Percentiles rank a stretch among this genome's conserved stretches.
Conservation (phyloP, 352 stramenopile genomes). For the Globisporangium nunn region DNA sequence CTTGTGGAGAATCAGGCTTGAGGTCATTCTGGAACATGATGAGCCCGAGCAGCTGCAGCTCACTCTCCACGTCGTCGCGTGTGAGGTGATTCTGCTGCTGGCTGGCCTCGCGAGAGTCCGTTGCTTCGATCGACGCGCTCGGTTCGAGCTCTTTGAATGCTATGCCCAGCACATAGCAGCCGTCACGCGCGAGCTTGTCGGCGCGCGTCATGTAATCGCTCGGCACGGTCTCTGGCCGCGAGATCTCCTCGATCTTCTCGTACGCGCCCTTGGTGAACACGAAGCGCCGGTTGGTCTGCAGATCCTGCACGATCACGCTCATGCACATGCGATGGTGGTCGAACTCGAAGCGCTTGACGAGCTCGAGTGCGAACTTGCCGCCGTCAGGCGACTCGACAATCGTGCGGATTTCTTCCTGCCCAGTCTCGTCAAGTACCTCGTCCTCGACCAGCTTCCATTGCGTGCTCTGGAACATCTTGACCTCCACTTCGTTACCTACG, state of each 20-base stretch:
- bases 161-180: conserved; percentile 87
- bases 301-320: conserved; percentile 80
- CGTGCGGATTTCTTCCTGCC: conserved; percentile 10
- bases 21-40: conserved; percentile 89
- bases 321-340: conserved; percentile 89
- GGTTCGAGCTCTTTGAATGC: conserved; percentile 52
- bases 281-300: conserved; percentile 36
- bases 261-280: conserved; percentile 89
- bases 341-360: conserved; percentile 91
- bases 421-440: conserved; percentile 18
- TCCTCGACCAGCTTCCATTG: conserved; percentile 57
- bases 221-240: conserved; percentile 41
- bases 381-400: conserved; percentile 38
- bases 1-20: conserved; percentile 74
- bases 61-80: conserved; percentile 21
- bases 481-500: conserved; percentile 86
- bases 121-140: conserved; percentile 13
- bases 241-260: conserved; percentile 76
- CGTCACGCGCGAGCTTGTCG: conserved; percentile 59
- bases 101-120: neutral
- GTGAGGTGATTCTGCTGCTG: conserved; percentile 20
- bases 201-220: conserved; percentile 58
- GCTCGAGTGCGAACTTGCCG: conserved; percentile 33
- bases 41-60: conserved; percentile 62
- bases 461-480: conserved; percentile 81